Percentiles rank a stretch among this genome's conserved stretches.
Conservation (phyloP, 2,329 filamentous ascomycete genomes). For the Aulographum hederae region DNA sequence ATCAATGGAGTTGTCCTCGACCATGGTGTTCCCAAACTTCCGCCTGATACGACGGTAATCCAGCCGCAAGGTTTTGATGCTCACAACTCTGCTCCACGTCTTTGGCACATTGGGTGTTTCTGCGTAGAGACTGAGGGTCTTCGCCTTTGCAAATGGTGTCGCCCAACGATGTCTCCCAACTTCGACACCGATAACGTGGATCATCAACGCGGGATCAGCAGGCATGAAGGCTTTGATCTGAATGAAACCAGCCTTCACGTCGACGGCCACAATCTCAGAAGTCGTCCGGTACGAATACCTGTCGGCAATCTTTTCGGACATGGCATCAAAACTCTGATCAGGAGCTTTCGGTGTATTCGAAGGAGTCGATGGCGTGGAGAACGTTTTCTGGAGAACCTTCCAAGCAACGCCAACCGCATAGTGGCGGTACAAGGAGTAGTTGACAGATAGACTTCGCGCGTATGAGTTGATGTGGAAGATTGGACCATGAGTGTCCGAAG, state of each 20-base stretch:
- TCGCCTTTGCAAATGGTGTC: constrained; percentile 59
- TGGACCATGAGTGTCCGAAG: constrained; percentile 71
- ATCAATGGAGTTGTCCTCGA: constrained; percentile 70
- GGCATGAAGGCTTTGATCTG: constrained; percentile 85
- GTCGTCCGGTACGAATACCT: background rate
- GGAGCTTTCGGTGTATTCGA: background rate
- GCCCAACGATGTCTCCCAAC: constrained; percentile 76
- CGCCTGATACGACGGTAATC: constrained; percentile 63
- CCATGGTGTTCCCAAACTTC: constrained; percentile 41
- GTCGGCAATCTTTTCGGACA: background rate
- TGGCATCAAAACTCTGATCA: background rate
- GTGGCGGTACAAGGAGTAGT: constrained; percentile 87
- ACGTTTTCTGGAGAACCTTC: constrained; percentile 42
- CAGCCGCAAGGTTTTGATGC: constrained; percentile 61
- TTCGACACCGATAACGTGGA: constrained; percentile 72
- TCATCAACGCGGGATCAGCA: constrained; percentile 73
- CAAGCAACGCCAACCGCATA: constrained; percentile 74
- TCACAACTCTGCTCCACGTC: constrained; percentile 75
- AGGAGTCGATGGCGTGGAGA: constrained; percentile 9
- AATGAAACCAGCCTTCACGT: constrained; percentile 63
- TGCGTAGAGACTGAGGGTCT: constrained; percentile 68
- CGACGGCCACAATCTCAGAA: constrained; percentile 57
- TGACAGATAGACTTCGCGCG: constrained; percentile 58
- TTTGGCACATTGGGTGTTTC: constrained; percentile 66
- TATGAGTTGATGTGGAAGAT: constrained; percentile 75